These are phyloP conservation scores for Phytophthora citrophthora DNA, from an alignment of 352 stramenopile species.

Conservation along the genomic window DNA sequence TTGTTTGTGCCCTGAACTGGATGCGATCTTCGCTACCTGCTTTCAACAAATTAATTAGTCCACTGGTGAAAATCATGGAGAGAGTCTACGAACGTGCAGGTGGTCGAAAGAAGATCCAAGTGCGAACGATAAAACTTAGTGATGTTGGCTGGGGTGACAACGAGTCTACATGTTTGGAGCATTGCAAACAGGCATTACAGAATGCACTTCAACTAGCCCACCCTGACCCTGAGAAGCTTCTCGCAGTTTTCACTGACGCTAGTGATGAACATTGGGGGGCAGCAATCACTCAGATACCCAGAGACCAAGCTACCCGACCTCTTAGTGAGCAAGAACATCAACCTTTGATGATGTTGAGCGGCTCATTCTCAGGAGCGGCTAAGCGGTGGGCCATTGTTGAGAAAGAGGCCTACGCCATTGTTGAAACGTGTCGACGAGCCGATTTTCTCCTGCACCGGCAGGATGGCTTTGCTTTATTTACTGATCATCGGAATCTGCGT, in stretches of 20 bases:
- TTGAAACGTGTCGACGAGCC: too few relatives aligned
- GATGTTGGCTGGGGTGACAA: too few relatives aligned
- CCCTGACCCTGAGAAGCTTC: slow-evolving; percentile 1
- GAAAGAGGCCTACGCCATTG: too few relatives aligned
- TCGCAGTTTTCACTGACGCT: slow-evolving; percentile 10
- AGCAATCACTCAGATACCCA: slow-evolving; percentile 14
- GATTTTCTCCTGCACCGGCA: too few relatives aligned
- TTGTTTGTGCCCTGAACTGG: too few relatives aligned
- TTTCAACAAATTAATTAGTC: slow-evolving; percentile 6
- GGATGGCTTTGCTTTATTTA: too few relatives aligned
- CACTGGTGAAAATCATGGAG: slow-evolving; percentile 7
- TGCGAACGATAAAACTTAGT: neutral
- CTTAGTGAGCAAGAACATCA: too few relatives aligned
- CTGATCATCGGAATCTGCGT: too few relatives aligned
- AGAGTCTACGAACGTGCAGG: slow-evolving; percentile 11
- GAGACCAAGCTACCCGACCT: neutral
- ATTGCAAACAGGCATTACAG: neutral
- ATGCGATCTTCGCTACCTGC: slow-evolving; percentile 3
- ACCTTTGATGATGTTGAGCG: too few relatives aligned
- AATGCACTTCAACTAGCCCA: slow-evolving; percentile 8
- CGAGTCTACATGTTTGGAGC: too few relatives aligned
- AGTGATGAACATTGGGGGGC: slow-evolving; percentile 21
- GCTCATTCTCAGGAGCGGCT: too few relatives aligned
- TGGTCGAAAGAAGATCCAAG: slow-evolving; percentile 9
- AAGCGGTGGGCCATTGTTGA: too few relatives aligned